phyloP scores from a whole-genome alignment of 768 basidiomycete species.

The Saitozyma podzolica region DNA sequence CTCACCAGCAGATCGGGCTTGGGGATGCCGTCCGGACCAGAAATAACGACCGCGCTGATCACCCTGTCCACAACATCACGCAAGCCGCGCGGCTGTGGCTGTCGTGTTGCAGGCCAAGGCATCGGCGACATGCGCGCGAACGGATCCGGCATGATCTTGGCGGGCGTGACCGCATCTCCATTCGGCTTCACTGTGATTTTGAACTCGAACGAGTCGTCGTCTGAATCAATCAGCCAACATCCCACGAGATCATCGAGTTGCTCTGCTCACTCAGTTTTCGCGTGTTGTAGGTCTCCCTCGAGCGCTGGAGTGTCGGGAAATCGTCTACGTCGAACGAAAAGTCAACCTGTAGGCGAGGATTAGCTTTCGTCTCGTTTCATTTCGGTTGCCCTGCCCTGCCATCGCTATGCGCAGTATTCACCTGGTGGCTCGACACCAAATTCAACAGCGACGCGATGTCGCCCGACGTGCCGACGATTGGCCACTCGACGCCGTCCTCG shows the following conservation, averaged over 20 bases:
- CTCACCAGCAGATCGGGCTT: constrained; percentile 24
- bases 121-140: background rate
- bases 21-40: constrained; percentile 34
- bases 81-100: background rate
- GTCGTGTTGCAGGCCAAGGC: background rate
- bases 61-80: background rate
- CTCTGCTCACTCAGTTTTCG: constrained; percentile 25
- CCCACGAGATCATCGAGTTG: background rate
- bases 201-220: constrained; percentile 45
- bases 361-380: background rate
- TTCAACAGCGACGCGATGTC: constrained; percentile 74
- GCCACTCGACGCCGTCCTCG: constrained; percentile 69
- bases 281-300: constrained; percentile 71
- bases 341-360: constrained; percentile 60
- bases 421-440: constrained; percentile 79
- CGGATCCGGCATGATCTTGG: background rate
- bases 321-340: constrained; percentile 69
- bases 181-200: constrained; percentile 17
- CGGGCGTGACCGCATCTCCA: background rate
- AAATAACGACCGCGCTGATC: constrained; percentile 15
- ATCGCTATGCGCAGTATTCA: constrained; percentile 41
- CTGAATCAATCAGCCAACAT: constrained; percentile 14
- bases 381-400: background rate
- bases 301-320: constrained; percentile 60
- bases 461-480: constrained; percentile 67